Base-by-base conservation (phyloP, 768 basidiomycete genomes). In the Auriscalpium orientale region DNA sequence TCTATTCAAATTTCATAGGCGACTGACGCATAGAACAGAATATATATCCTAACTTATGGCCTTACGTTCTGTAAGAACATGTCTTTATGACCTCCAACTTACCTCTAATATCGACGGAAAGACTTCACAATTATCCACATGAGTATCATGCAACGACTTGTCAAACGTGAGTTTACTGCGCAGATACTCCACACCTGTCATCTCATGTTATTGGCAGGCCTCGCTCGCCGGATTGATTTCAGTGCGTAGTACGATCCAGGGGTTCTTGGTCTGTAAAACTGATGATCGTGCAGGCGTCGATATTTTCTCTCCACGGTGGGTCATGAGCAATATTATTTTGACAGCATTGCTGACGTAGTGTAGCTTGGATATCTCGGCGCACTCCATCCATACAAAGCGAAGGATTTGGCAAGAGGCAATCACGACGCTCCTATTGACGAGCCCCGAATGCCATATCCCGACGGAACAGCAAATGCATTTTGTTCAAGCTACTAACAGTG, bases 381-480 rank as follows among this genome's bases (percentile, higher is more conserved):
- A 74, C 1, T 87, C 83, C 1, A 68, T 76, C 7, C 89, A 91
- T 65, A 74, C 79, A 15, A 81, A 74, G 56, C 78, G 87, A 15
- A 78, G 89, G 5, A 85, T 91, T 13, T 89, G 87, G 86, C 88
- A 91, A 65, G 89, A 91, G 68, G 76, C 85, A 4, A 74, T 90
- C 21, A 79, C 84, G 0, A 77, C 83, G 1, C 70, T 91, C 16
- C 68, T 91, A 15, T 75, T 90, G 35, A 85, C 85, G 0, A 76
- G 71, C 55, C 71, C 79, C 0, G 76, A 79, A 9, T 82, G 79
- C 64, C 71, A 72, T 18, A 89, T 91, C 61, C 83, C 85, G 1
- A 64, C 71, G 44, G 68, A 72, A 15, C 81, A 87, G 63, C 64
- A 66, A 7, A 83, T 91, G 76, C 53, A 65, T 20, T 91, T 80